phyloP scores from a whole-genome alignment of 495 filamentous ascomycete species.

The Parathielavia hyrcaniae region DNA sequence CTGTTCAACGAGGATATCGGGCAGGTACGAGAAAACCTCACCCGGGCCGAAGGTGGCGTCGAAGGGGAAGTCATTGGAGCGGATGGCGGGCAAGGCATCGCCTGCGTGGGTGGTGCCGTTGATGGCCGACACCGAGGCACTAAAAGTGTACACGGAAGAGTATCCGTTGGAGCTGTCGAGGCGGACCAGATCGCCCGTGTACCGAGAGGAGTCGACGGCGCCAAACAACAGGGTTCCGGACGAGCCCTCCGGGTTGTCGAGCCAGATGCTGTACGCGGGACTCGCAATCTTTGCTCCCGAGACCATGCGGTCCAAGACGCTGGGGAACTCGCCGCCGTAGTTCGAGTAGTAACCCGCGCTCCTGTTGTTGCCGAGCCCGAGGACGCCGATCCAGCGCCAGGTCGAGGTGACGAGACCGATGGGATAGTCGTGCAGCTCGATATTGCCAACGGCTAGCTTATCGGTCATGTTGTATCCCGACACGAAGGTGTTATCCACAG shows the following conservation, averaged over 20 bases:
- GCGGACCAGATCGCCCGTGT: constrained; percentile 57
- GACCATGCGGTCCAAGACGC: constrained; percentile 62
- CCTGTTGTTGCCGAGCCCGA: constrained; percentile 67
- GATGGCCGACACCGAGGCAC: constrained; percentile 53
- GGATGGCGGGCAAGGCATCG: constrained; percentile 37
- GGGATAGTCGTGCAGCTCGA: constrained; percentile 56
- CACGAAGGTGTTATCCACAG: constrained; percentile 59
- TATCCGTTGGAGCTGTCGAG: constrained; percentile 36
- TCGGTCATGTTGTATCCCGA: constrained; percentile 67
- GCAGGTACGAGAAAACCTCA: constrained; percentile 68
- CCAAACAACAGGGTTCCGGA: constrained; percentile 76
- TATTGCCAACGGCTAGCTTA: constrained; percentile 55
- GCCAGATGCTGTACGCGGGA: constrained; percentile 74
- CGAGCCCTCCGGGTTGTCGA: constrained; percentile 57
- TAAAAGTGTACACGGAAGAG: constrained; percentile 47
- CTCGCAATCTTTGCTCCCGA: constrained; percentile 59
- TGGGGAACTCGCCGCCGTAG: constrained; percentile 48
- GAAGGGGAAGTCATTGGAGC: constrained; percentile 55
- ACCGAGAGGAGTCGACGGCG: constrained; percentile 72
- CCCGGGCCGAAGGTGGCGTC: constrained; percentile 53
- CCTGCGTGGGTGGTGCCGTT: constrained; percentile 26
- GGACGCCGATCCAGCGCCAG: constrained; percentile 56
- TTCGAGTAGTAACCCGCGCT: constrained; percentile 22
- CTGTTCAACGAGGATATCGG: constrained; percentile 48
- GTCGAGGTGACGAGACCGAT: constrained; percentile 65